Evolutionary conservation across 352 stramenopile genomes (phyloP).

Genomic region (Hyaloperonospora brassicae): DNA sequence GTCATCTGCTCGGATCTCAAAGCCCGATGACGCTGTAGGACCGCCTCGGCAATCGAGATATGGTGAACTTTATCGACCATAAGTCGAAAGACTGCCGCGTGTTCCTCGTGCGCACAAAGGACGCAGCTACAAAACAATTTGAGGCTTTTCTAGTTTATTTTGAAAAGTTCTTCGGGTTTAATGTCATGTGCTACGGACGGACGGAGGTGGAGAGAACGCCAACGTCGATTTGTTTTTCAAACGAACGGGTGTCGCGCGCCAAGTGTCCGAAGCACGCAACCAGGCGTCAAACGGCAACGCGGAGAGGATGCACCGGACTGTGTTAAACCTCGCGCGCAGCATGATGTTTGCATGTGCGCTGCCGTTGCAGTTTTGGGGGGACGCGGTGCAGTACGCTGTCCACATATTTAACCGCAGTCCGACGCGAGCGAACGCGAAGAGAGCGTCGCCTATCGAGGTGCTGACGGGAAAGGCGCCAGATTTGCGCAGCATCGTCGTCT

Average conservation of each 20-base stretch:
- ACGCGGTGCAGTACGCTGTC: slow-evolving; percentile 21
- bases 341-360: slow-evolving; percentile 24
- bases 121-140: background rate
- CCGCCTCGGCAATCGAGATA: background rate
- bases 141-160: slow-evolving; percentile 10
- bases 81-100: background rate
- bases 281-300: slow-evolving; percentile 25
- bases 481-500: background rate
- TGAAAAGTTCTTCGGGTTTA: slow-evolving; percentile 12
- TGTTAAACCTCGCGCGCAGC: slow-evolving; percentile 26
- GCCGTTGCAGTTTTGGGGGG: slow-evolving; percentile 17
- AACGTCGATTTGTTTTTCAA: slow-evolving; percentile 24
- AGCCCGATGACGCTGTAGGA: no score
- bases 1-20: no score
- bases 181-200: slow-evolving; percentile 10
- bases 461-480: background rate
- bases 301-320: slow-evolving; percentile 24
- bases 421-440: slow-evolving; percentile 9
- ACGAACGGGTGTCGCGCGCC: slow-evolving; percentile 9
- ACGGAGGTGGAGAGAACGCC: slow-evolving; percentile 22
- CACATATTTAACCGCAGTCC: slow-evolving; percentile 25
- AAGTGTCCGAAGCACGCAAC: slow-evolving; percentile 10
- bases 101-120: background rate
- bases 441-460: slow-evolving; percentile 6
- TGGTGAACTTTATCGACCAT: background rate